Base-by-base conservation (phyloP, 106 monocot species). In the Allium sativum region DNA sequence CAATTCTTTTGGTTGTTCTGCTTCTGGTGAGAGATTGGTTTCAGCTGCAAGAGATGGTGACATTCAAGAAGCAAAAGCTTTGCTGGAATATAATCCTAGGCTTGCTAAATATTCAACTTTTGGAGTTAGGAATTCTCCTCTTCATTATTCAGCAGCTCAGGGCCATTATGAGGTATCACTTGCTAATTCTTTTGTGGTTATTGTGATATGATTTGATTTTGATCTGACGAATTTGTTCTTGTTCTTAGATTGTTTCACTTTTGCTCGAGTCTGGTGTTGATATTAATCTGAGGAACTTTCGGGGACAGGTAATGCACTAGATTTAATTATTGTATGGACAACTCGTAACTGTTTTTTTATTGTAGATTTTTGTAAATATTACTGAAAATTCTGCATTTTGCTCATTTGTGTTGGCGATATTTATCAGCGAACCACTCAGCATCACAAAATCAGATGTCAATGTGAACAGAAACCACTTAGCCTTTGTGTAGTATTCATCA, bases 11-110 rank as follows among this genome's bases (percentile, higher is more conserved):
- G 98, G 88, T 47, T 99, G 98, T 76, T 92, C 98, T 45, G 92
- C 88, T 41, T 92, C 88, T 10, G 92, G 98, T 7, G 98, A 92
- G 77, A 67, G 98, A 60, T 71, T 99, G 20, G 92, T 92, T 48
- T 99, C 98, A 7, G 98, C 98, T 1, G 98, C 98, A 10, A 88
- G 98, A 56, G 98, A 99, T 59, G 98, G 98, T 0, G 98, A 99
- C 65, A 70, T 92, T 42, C 92, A 81, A 48, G 98, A 99, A 72
- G 98, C 98, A 7, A 92, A 81, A 55, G 92, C 92, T 48, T 78
- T 92, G 1, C 62, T 92, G 72, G 98, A 99, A 44, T 92, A 79
- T 65, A 92, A 92, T 65, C 98, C 98, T 8, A 68, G 92, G 42
- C 92, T 99, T 10, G 98, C 92, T 10, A 65, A 85, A 64, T 99